phyloP scores from a whole-genome alignment of 148 eudicot species.

The Camellia sinensis region DNA sequence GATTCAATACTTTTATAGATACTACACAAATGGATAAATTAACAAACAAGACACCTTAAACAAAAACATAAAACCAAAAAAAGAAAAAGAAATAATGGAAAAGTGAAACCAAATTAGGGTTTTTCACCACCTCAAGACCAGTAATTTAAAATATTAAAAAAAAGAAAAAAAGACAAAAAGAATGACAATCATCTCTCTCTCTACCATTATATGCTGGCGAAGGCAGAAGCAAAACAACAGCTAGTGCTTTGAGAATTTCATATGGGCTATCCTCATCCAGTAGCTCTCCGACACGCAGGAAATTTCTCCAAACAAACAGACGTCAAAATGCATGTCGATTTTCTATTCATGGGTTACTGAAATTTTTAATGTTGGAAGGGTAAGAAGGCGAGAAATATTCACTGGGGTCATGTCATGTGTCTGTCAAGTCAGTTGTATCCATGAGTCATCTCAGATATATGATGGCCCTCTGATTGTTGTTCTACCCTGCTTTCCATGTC shows the following conservation, averaged over 20 bases:
- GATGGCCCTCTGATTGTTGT: constrained; percentile 34
- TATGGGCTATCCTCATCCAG: background rate
- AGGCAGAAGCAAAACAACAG: background rate
- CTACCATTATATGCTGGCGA: background rate
- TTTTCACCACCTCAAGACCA: no score
- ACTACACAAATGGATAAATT: background rate
- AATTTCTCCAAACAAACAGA: background rate
- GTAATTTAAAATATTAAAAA: no score
- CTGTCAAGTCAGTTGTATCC: constrained; percentile 7
- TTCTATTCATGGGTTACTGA: background rate
- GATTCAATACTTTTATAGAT: background rate
- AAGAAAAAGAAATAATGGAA: no score
- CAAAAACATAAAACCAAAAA: background rate
- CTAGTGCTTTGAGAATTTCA: background rate
- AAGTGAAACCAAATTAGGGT: no score
- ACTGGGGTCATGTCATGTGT: background rate
- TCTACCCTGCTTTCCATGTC: constrained; percentile 34
- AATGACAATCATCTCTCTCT: background rate
- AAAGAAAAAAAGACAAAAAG: background rate
- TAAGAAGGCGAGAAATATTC: background rate
- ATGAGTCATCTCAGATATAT: constrained; percentile 26
- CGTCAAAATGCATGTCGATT: background rate
- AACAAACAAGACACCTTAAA: background rate
- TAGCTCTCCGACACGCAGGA: background rate
- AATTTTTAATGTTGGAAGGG: background rate